phyloP scores from a whole-genome alignment of 768 basidiomycete genomes.

The Pulveroboletus sp. region DNA sequence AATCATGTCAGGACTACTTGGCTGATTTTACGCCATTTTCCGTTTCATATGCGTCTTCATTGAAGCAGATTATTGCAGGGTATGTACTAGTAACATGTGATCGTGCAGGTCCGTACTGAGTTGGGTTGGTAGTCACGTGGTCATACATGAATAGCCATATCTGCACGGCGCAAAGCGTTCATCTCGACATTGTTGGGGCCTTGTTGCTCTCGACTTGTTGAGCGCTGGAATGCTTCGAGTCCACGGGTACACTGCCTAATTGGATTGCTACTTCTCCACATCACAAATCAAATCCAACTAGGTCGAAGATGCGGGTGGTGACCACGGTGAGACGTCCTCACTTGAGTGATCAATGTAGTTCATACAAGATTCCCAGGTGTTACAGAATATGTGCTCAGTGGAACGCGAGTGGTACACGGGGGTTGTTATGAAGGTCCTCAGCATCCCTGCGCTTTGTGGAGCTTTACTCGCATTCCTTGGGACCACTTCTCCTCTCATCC shows the following conservation, averaged over 20 bases:
- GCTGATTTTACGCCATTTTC: too few species aligned
- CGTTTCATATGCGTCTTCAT: too few species aligned
- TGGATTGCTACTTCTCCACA: not conserved
- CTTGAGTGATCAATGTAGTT: not conserved
- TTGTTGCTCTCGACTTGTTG: too few species aligned
- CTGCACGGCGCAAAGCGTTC: too few species aligned
- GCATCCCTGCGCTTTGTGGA: conserved; percentile 21
- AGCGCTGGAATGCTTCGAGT: too few species aligned
- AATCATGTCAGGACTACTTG: too few species aligned
- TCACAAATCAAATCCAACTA: not conserved
- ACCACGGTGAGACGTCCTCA: conserved; percentile 13
- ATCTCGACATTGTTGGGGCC: too few species aligned
- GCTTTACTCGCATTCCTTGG: conserved; percentile 18
- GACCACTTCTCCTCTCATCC: conserved; percentile 10
- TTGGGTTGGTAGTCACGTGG: too few species aligned
- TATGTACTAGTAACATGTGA: too few species aligned
- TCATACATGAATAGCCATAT: too few species aligned
- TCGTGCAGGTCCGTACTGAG: too few species aligned
- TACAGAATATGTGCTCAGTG: conserved; percentile 11
- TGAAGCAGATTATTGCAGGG: too few species aligned
- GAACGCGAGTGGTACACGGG: conserved; percentile 6
- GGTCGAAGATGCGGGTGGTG: not conserved
- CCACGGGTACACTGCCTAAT: not conserved
- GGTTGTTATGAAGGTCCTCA: conserved; percentile 14
- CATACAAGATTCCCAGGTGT: not conserved